These are phyloP conservation scores for Colletotrichum phormii DNA, from an alignment of 2,329 filamentous ascomycete genomes.

Conservation along the genomic window DNA sequence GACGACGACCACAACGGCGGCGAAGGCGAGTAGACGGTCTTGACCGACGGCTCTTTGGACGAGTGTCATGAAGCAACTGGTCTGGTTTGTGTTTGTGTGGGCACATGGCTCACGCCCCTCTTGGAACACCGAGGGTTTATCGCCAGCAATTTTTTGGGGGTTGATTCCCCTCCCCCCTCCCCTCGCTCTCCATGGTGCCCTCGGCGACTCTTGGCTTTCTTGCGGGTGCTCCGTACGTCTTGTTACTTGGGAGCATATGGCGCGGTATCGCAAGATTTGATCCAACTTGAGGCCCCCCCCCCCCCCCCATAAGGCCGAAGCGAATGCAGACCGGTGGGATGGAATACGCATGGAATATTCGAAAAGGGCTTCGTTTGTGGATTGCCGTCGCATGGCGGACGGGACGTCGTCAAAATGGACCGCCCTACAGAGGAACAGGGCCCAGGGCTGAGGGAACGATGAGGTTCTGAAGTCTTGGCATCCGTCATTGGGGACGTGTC, in stretches of 20 bases:
- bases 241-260: neutral
- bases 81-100: constrained; percentile 10
- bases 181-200: neutral
- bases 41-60: no score
- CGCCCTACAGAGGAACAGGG: constrained; percentile 35
- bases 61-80: constrained; percentile 17
- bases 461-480: constrained; percentile 36
- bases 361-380: constrained; percentile 33
- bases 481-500: constrained; percentile 35
- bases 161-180: neutral
- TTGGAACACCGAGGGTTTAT: neutral
- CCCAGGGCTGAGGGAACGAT: constrained; percentile 34
- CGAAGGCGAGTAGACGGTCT: neutral
- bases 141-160: neutral
- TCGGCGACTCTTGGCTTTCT: constrained; percentile 9
- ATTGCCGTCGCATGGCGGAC: constrained; percentile 35
- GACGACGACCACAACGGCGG: constrained; percentile 7
- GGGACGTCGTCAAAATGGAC: constrained; percentile 34
- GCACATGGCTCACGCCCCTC: constrained; percentile 8
- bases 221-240: constrained; percentile 1
- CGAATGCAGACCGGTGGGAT: constrained; percentile 20
- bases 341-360: constrained; percentile 35
- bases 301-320: neutral
- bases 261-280: constrained; percentile 17
- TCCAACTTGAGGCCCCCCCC: no score